Evolutionary conservation across 768 basidiomycete species (phyloP), one percentile per base, ranked within the genome.

Genomic region (Pholiota conissans): DNA sequence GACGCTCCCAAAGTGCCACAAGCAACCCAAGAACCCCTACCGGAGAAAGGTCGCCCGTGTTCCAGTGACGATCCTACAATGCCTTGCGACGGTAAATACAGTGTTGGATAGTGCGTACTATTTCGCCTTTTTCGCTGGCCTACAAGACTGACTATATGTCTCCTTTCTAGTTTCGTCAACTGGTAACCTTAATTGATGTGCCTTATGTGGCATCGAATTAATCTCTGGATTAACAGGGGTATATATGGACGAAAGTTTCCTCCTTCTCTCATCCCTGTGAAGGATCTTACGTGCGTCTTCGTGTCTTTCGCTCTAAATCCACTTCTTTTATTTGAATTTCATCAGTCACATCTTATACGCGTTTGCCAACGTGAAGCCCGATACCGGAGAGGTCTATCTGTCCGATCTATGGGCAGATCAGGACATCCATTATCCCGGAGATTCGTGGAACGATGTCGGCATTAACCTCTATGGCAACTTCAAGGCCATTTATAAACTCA

Each of bases 321-420:
- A n/a, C n/a, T n/a, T n/a, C n/a, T n/a, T n/a, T n/a, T n/a, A n/a
- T n/a, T n/a, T n/a, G n/a, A n/a, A n/a, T 30, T 48, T 14, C 27
- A 49, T 42, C 61, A 92, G 90, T 24, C 95, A 96, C 71, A 85
- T 96, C 64, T 84, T 95, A 32, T 94, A 95, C 67, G 92, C 95
- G 1, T 98, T 98, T 64, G 97, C 93, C 18, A 92, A 98, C 63
- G 72, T 98, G 64, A 85, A 82, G 63, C 74, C 87, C 18, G 91
- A 93, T 58, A 81, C 87, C 0, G 96, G 96, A 37, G 91, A 93
- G 67, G 95, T 98, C 18, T 74, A 84, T 65, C 73, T 98, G 52
- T 95, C 93, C 34, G 97, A 99, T 65, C 70, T 79, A 2, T 98
- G 96, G 96, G 89, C 95, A 0, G 97, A 99, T 77, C 85, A 95